Evolutionary conservation across 768 basidiomycete species (phyloP).

Genomic region (Clavaria fumosa): DNA sequence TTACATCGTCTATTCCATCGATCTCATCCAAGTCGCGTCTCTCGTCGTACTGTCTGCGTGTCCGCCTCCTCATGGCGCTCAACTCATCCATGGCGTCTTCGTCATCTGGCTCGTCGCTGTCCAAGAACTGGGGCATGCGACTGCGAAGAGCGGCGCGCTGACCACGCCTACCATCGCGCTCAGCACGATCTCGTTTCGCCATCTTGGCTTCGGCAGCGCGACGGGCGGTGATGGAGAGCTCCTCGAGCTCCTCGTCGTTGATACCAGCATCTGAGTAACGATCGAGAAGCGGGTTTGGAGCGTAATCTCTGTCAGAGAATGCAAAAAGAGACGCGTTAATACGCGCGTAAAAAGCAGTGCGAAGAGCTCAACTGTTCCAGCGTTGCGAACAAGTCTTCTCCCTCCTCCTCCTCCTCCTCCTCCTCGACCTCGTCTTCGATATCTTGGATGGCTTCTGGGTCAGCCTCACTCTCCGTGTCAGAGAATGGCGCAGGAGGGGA

Average conservation of each 20-base stretch:
- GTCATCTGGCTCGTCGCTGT: constrained; percentile 66
- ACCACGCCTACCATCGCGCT: constrained; percentile 50
- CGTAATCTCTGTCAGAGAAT: constrained; percentile 54
- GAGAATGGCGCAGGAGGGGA: constrained; percentile 74
- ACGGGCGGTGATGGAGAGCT: constrained; percentile 51
- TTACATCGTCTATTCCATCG: constrained; percentile 74
- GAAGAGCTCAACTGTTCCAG: constrained; percentile 64
- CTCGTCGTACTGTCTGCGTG: constrained; percentile 90
- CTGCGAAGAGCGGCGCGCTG: constrained; percentile 62
- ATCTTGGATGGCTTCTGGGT: constrained; percentile 49
- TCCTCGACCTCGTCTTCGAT: constrained; percentile 52
- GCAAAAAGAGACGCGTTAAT: constrained; percentile 5
- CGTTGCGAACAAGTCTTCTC: constrained; percentile 88
- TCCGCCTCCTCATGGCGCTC: constrained; percentile 62
- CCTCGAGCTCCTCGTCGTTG: constrained; percentile 63
- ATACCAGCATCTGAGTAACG: constrained; percentile 77
- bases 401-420: constrained; percentile 78
- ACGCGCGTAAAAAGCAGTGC: constrained; percentile 30
- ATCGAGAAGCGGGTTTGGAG: constrained; percentile 67
- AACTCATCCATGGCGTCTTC: constrained; percentile 52
- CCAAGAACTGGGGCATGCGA: constrained; percentile 78
- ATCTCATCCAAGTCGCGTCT: constrained; percentile 80
- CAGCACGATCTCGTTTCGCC: constrained; percentile 73
- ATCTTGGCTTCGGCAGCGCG: constrained; percentile 77
- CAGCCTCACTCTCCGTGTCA: constrained; percentile 68